A percentile compares a stretch with the other conserved stretches of the same genome.
Evolutionary conservation across 306 rosid species (phyloP).

Genomic region (Malus asiatica): DNA sequence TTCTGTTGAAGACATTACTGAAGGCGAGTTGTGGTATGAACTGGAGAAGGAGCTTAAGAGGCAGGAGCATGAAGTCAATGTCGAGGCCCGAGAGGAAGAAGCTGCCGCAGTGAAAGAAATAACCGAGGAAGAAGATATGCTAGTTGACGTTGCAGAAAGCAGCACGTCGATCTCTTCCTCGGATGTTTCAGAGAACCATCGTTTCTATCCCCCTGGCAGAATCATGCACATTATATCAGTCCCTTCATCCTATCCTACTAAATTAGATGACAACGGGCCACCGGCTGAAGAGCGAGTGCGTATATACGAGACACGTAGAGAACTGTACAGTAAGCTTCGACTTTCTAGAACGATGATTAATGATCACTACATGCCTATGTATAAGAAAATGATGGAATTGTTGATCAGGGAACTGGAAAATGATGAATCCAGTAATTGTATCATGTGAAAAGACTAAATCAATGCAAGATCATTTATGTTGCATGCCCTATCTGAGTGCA

Average conservation of each 20-base stretch:
- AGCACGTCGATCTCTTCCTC: conserved; percentile 41
- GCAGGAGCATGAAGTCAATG: conserved; percentile 35
- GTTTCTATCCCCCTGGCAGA: conserved; percentile 81
- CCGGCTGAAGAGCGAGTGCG: conserved; percentile 47
- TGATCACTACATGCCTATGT: conserved; percentile 98
- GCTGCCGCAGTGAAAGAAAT: conserved; percentile 77
- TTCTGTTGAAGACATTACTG: conserved; percentile 45
- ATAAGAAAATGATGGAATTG: conserved; percentile 91
- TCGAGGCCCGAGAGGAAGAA: conserved; percentile 54
- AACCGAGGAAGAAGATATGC: conserved; percentile 58
- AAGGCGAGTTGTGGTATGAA: conserved; percentile 80
- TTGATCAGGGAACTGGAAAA: conserved; percentile 68
- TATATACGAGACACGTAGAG: conserved; percentile 75
- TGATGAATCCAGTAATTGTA: conserved; percentile 24
- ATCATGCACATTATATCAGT: conserved; percentile 75
- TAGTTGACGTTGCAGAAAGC: conserved; percentile 59
- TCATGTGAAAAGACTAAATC: conserved; percentile 19
- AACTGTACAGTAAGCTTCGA: conserved; percentile 84
- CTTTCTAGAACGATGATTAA: conserved; percentile 89
- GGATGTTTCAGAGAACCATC: conserved; percentile 58
- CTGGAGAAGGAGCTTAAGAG: conserved; percentile 79
- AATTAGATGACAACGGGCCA: conserved; percentile 32
- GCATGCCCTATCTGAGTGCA: background rate
- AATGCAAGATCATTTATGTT: background rate
- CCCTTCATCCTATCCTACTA: conserved; percentile 32